A percentile compares a stretch with the other conserved stretches of the same genome.
These are phyloP conservation scores for Rhodomyrtus tomentosa DNA, from an alignment of 345 rosid genomes.

Conservation along the genomic window DNA sequence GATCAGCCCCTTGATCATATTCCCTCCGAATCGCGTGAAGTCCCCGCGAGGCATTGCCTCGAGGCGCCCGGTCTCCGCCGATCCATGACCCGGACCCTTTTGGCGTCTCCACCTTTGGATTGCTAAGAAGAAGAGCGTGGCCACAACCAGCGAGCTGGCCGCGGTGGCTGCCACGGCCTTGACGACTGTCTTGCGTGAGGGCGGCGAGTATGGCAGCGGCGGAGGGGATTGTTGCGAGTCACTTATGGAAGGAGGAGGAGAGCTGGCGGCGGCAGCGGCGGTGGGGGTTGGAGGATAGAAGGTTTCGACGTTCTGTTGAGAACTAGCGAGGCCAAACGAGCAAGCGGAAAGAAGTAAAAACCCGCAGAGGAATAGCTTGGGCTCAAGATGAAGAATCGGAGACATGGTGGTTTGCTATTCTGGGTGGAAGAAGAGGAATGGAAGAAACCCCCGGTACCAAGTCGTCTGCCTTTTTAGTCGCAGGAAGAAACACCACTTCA, in stretches of 20 bases:
- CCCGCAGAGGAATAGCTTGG: conserved; percentile 13
- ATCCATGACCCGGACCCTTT: conserved; percentile 16
- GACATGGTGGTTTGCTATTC: background rate
- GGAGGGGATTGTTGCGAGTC: conserved; percentile 2
- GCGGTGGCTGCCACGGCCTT: conserved; percentile 57
- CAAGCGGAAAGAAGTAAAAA: conserved; percentile 3
- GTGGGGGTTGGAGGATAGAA: conserved; percentile 9
- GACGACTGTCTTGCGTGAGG: conserved; percentile 7
- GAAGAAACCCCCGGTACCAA: background rate
- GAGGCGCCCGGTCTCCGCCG: background rate
- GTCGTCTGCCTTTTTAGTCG: background rate
- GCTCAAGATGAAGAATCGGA: conserved; percentile 1
- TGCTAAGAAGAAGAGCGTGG: conserved; percentile 32
- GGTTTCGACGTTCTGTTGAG: conserved; percentile 52
- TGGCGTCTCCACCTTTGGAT: conserved; percentile 16
- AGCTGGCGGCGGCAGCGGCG: background rate
- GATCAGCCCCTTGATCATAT: conserved; percentile 34
- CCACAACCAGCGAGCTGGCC: conserved; percentile 37
- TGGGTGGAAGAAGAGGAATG: background rate
- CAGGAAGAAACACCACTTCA: background rate
- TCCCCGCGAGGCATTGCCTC: conserved; percentile 7
- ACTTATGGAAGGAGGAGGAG: conserved; percentile 3
- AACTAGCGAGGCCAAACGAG: conserved; percentile 3
- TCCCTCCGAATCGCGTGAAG: conserved; percentile 25
- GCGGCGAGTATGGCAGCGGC: background rate